These are phyloP conservation scores for Cladosporium sphaerospermum DNA, from an alignment of 2,329 filamentous ascomycete species.

Conservation along the genomic window DNA sequence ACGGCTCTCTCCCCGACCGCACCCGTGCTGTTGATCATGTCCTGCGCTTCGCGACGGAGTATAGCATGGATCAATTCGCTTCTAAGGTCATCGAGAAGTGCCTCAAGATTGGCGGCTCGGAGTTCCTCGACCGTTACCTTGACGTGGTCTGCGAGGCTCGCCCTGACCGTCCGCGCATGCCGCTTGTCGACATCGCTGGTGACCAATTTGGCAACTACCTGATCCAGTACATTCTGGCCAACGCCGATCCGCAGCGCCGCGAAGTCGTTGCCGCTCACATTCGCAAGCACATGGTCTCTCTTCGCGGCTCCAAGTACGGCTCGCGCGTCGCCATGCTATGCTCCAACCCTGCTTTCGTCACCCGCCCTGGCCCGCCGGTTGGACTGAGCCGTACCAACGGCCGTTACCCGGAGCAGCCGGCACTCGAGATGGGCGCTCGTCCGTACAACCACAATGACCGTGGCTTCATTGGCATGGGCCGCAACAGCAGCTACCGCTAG, in stretches of 20 bases:
- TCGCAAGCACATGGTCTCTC: slow-evolving; percentile 97
- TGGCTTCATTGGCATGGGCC: slow-evolving; percentile 15
- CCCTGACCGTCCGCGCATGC: slow-evolving; percentile 85
- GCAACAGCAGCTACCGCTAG: slow-evolving; percentile 24
- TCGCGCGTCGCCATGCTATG: slow-evolving; percentile 98
- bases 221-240: slow-evolving; percentile 92
- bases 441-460: slow-evolving; percentile 13
- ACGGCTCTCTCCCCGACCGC: slow-evolving; percentile 83
- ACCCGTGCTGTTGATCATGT: slow-evolving; percentile 93
- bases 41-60: slow-evolving; percentile 85
- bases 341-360: slow-evolving; percentile 85
- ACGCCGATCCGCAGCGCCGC: slow-evolving; percentile 78
- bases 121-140: slow-evolving; percentile 88
- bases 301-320: slow-evolving; percentile 95
- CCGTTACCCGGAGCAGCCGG: slow-evolving; percentile 14
- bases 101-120: slow-evolving; percentile 85
- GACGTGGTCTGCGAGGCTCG: slow-evolving; percentile 90
- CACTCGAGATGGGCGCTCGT: slow-evolving; percentile 10
- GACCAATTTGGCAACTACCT: slow-evolving; percentile 99
- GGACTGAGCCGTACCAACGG: slow-evolving; percentile 39
- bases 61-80: slow-evolving; percentile 98
- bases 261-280: slow-evolving; percentile 92
- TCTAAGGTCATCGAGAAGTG: slow-evolving; percentile 99
- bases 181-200: slow-evolving; percentile 94
- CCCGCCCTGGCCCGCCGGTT: slow-evolving; percentile 77